phyloP scores from a whole-genome alignment of 2,329 filamentous ascomycete species.

The Corynespora cassiicola region DNA sequence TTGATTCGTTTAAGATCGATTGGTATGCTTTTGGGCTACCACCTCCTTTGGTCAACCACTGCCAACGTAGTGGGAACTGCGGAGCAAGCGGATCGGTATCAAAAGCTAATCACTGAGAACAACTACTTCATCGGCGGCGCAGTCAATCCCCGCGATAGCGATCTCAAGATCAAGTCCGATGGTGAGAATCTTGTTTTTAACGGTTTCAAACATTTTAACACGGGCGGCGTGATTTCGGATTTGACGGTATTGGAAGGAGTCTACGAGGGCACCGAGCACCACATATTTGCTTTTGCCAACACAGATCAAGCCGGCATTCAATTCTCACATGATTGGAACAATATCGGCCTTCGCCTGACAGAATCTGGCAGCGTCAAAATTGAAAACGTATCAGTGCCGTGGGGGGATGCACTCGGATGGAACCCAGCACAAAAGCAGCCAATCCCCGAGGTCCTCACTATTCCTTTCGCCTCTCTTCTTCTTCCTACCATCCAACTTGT shows the following conservation, averaged over 20 bases:
- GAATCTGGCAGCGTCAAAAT: slow-evolving; percentile 70
- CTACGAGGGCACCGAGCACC: slow-evolving; percentile 62
- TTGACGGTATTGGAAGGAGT: slow-evolving; percentile 71
- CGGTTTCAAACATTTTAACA: slow-evolving; percentile 72
- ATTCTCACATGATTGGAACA: slow-evolving; percentile 69
- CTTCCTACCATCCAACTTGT: slow-evolving; percentile 70
- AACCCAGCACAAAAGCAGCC: slow-evolving; percentile 58
- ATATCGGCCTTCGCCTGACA: slow-evolving; percentile 67
- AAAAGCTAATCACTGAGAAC: slow-evolving; percentile 65
- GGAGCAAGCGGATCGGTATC: slow-evolving; percentile 64
- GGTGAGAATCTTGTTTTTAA: slow-evolving; percentile 65
- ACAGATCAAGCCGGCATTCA: slow-evolving; percentile 65
- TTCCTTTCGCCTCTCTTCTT: slow-evolving; percentile 64
- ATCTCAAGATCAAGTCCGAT: slow-evolving; percentile 62
- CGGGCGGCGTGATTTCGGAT: slow-evolving; percentile 70
- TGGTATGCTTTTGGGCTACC: slow-evolving; percentile 71
- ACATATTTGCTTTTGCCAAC: slow-evolving; percentile 68
- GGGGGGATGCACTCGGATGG: slow-evolving; percentile 70
- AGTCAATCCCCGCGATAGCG: slow-evolving; percentile 70
- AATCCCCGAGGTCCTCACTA: slow-evolving; percentile 55
- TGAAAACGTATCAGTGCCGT: slow-evolving; percentile 62
- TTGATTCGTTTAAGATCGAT: slow-evolving; percentile 53
- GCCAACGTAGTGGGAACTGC: slow-evolving; percentile 66
- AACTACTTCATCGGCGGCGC: slow-evolving; percentile 71
- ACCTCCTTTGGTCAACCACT: slow-evolving; percentile 68